These are phyloP conservation scores for Syzygium malaccense DNA, from an alignment of 441 rosid genomes.

Conservation along the genomic window DNA sequence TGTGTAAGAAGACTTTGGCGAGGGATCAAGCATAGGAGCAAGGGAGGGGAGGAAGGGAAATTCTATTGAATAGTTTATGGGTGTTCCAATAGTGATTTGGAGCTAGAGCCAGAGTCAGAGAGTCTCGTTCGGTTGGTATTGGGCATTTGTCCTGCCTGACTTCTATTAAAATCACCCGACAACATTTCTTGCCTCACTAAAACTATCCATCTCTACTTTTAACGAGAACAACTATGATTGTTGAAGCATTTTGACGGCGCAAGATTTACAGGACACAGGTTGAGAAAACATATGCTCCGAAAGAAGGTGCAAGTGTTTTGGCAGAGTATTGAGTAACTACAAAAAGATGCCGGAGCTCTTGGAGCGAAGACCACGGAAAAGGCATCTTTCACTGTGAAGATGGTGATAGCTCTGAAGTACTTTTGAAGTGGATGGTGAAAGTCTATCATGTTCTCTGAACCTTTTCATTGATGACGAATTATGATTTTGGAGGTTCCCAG, in stretches of 20 bases:
- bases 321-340: neutral
- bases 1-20: too few relatives aligned
- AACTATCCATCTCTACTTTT: neutral
- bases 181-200: neutral
- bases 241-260: neutral
- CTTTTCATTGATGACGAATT: neutral
- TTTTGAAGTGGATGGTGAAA: neutral
- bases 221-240: neutral
- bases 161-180: neutral
- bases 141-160: neutral
- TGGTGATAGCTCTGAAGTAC: neutral
- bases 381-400: neutral
- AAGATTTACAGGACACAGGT: neutral
- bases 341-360: neutral
- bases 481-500: neutral
- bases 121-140: too few relatives aligned
- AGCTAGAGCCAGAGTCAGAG: too few relatives aligned
- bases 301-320: neutral
- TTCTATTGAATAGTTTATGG: too few relatives aligned
- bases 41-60: too few relatives aligned
- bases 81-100: too few relatives aligned
- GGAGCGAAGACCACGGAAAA: neutral
- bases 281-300: neutral
- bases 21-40: too few relatives aligned
- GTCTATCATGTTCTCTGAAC: neutral